These are phyloP conservation scores for Pilasporangium apinafurcum DNA, from an alignment of 352 stramenopile species.

Conservation along the genomic window DNA sequence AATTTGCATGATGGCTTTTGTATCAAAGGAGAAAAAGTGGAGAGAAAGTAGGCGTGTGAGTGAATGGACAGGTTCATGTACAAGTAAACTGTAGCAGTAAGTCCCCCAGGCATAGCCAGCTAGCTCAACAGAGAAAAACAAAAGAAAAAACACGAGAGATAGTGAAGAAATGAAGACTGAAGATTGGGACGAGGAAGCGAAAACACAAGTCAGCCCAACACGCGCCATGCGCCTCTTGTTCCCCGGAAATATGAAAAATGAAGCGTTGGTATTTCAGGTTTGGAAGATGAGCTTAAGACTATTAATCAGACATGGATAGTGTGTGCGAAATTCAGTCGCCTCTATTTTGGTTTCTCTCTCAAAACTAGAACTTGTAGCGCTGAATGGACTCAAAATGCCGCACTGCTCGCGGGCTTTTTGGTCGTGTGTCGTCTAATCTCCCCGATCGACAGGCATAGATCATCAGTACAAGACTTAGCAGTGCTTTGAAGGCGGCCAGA, in stretches of 20 bases:
- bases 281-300: no score
- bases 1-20: slow-evolving; percentile 42
- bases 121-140: slow-evolving; percentile 8
- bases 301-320: slow-evolving; percentile 1
- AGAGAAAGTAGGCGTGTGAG: slow-evolving; percentile 15
- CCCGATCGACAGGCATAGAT: slow-evolving; percentile 67
- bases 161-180: not conserved
- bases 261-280: no score
- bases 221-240: no score
- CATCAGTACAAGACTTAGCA: slow-evolving; percentile 71
- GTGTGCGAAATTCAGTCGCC: not conserved
- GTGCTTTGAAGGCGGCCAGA: slow-evolving; percentile 71
- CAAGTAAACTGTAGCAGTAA: slow-evolving; percentile 75
- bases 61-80: slow-evolving; percentile 20
- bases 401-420: slow-evolving; percentile 57
- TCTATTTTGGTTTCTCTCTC: slow-evolving; percentile 1
- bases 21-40: slow-evolving; percentile 44
- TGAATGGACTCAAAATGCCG: slow-evolving; percentile 58
- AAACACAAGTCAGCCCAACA: no score
- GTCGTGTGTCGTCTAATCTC: slow-evolving; percentile 55
- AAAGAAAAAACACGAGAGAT: slow-evolving; percentile 4
- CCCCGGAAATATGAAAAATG: slow-evolving; percentile 4
- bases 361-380: slow-evolving; percentile 22
- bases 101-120: slow-evolving; percentile 16
- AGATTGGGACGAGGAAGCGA: not conserved